These are phyloP conservation scores for Albizia julibrissin DNA, from an alignment of 306 rosid genomes.

Conservation along the genomic window DNA sequence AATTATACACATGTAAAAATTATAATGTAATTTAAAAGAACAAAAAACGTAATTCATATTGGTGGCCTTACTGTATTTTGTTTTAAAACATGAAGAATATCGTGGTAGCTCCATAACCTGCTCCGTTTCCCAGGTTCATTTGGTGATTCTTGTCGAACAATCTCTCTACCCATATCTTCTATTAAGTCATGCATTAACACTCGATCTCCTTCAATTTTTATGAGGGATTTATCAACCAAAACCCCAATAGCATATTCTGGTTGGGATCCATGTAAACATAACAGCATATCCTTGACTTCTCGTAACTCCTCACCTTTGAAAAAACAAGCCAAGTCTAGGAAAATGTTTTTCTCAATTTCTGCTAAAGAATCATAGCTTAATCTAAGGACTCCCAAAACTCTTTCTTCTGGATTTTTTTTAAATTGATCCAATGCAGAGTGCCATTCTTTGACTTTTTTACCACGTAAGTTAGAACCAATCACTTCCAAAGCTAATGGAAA, in stretches of 20 bases:
- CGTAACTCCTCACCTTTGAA: neutral
- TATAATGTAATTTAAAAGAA: neutral
- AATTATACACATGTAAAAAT: neutral
- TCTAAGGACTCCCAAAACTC: neutral
- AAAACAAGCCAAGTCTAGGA: conserved; percentile 8
- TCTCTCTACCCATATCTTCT: conserved; percentile 2
- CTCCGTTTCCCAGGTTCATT: neutral
- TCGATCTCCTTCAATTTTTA: neutral
- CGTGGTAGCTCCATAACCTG: neutral
- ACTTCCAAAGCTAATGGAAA: conserved; percentile 9
- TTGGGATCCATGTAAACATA: neutral
- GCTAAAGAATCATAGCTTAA: neutral
- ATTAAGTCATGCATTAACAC: neutral
- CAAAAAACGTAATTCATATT: neutral
- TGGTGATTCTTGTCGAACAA: neutral
- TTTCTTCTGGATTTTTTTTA: neutral
- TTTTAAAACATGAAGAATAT: neutral
- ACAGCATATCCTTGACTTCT: neutral
- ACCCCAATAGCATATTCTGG: neutral
- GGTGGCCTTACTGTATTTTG: neutral
- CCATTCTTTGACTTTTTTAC: neutral
- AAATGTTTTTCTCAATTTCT: neutral
- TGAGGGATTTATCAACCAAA: neutral
- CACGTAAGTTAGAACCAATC: neutral
- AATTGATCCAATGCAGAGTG: neutral